Conservation (phyloP, 495 filamentous ascomycete genomes). For the Aspergillus bertholletiae region DNA sequence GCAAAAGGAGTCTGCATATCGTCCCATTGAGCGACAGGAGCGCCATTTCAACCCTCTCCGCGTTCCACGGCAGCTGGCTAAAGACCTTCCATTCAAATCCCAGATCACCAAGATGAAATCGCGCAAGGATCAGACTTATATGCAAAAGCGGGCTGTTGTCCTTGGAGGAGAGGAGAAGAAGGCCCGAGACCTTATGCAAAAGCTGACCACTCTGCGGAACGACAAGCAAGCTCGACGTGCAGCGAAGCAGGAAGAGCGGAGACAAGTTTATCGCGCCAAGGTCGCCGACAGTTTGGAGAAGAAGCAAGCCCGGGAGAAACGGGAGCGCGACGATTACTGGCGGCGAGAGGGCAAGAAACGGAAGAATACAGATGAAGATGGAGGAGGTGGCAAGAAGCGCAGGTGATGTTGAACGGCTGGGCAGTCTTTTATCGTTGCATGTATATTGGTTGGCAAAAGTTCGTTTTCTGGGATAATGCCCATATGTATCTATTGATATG, state of each 20-base stretch:
- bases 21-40: slow-evolving; percentile 69
- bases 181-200: slow-evolving; percentile 87
- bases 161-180: slow-evolving; percentile 79
- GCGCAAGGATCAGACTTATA: slow-evolving; percentile 78
- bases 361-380: slow-evolving; percentile 51
- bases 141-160: slow-evolving; percentile 92
- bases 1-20: slow-evolving; percentile 77
- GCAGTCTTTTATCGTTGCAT: slow-evolving; percentile 13
- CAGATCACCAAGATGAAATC: slow-evolving; percentile 81
- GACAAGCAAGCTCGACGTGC: slow-evolving; percentile 81
- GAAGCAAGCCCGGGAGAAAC: slow-evolving; percentile 77
- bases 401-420: slow-evolving; percentile 26
- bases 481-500: slow-evolving; percentile 17
- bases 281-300: slow-evolving; percentile 76
- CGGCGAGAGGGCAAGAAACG: slow-evolving; percentile 91
- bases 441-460: slow-evolving; percentile 20
- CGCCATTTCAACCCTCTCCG: slow-evolving; percentile 93
- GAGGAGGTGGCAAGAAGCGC: slow-evolving; percentile 67
- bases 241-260: slow-evolving; percentile 80
- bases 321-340: slow-evolving; percentile 92
- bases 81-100: slow-evolving; percentile 86
- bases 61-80: slow-evolving; percentile 79
- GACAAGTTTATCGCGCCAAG: slow-evolving; percentile 73
- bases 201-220: slow-evolving; percentile 85
- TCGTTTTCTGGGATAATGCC: slow-evolving; percentile 12